Evolutionary conservation across 805 yeast genomes (phyloP).

Genomic region (Wickerhamiella vanderwaltii): DNA sequence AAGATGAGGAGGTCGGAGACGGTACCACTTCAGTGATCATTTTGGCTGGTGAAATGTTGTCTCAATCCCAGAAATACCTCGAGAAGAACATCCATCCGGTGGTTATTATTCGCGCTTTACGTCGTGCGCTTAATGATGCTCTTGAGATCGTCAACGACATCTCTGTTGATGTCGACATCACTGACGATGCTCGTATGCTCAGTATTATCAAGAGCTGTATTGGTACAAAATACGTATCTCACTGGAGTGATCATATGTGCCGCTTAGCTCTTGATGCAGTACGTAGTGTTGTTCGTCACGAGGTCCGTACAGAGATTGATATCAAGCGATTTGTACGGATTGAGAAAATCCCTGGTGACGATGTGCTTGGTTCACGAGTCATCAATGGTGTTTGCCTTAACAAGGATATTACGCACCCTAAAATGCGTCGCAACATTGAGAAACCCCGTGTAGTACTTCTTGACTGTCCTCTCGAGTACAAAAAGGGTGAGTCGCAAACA

Average conservation of each 20-base stretch:
- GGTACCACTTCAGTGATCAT: slow-evolving; percentile 97
- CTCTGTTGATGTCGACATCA: slow-evolving; percentile 70
- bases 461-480: slow-evolving; percentile 95
- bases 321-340: slow-evolving; percentile 84
- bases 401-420: slow-evolving; percentile 98
- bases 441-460: slow-evolving; percentile 80
- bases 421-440: slow-evolving; percentile 81
- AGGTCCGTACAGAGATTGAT: slow-evolving; percentile 67
- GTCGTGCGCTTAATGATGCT: slow-evolving; percentile 83
- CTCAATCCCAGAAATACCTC: slow-evolving; percentile 82
- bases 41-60: slow-evolving; percentile 90
- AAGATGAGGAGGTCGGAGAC: slow-evolving; percentile 98
- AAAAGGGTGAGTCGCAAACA: slow-evolving; percentile 98
- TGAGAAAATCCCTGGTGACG: slow-evolving; percentile 98
- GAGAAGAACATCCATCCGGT: slow-evolving; percentile 97
- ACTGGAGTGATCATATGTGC: slow-evolving; percentile 91
- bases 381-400: slow-evolving; percentile 85
- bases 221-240: slow-evolving; percentile 86
- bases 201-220: slow-evolving; percentile 79
- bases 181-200: slow-evolving; percentile 77
- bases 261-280: slow-evolving; percentile 78
- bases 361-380: slow-evolving; percentile 76
- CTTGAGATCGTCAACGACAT: slow-evolving; percentile 74
- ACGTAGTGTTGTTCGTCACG: slow-evolving; percentile 53
- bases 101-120: slow-evolving; percentile 84